Conservation (phyloP, 2,329 filamentous ascomycete species). For the Septoria linicola region DNA sequence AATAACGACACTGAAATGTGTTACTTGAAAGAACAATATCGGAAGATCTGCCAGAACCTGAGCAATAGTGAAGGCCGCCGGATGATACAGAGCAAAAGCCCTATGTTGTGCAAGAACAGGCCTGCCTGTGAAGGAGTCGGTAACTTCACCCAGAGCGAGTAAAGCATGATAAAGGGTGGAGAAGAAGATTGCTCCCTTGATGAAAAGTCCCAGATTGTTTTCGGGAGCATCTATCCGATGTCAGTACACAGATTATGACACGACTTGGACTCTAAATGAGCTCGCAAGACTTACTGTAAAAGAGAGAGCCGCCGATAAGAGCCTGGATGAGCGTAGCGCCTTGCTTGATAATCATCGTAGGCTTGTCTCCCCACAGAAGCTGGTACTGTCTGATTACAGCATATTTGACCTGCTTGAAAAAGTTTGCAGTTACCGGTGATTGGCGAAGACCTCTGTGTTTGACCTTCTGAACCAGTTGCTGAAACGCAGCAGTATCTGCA, state of each 20-base stretch:
- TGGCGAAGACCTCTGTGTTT: no score
- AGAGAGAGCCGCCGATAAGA: constrained; percentile 64
- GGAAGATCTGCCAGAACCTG: constrained; percentile 53
- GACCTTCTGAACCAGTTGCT: no score
- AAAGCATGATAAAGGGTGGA: constrained; percentile 62
- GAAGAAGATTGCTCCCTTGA: constrained; percentile 64
- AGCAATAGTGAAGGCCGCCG: constrained; percentile 52
- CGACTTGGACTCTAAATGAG: no score
- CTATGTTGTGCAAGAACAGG: constrained; percentile 49
- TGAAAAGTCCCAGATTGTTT: no score
- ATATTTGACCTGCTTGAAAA: no score
- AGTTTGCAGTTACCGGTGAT: no score
- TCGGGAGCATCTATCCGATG: no score
- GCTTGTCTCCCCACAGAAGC: constrained; percentile 64
- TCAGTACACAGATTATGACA: no score
- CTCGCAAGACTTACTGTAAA: no score
- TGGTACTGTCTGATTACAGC: constrained; percentile 68
- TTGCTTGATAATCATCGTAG: constrained; percentile 63
- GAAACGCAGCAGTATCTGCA: no score
- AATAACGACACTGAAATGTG: constrained; percentile 56
- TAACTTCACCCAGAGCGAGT: constrained; percentile 65
- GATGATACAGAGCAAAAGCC: constrained; percentile 42
- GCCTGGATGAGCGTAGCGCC: constrained; percentile 58
- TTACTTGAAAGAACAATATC: constrained; percentile 58
- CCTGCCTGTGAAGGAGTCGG: constrained; percentile 49